Evolutionary conservation across 345 rosid species (phyloP), one percentile per base, ranked within the genome.

Genomic region (Balakata baccata): DNA sequence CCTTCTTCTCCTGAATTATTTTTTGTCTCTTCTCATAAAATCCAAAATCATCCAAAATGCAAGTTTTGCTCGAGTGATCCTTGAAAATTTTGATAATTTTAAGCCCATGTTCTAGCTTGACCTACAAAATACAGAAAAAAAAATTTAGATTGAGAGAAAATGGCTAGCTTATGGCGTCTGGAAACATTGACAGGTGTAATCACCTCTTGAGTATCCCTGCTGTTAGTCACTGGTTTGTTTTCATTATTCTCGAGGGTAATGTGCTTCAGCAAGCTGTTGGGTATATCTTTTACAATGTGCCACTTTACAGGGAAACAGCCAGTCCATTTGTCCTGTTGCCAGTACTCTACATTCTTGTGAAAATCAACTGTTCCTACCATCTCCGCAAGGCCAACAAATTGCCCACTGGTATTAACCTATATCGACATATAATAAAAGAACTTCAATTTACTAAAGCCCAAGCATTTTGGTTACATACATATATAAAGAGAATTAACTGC

Each of bases 251-350:
- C 97, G 0, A 94, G 91, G 43, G 88, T 92, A n/a, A 92, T 92
- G 77, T 90, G 97, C 81, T 87, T 92, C 89, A 94, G 81, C 66
- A 84, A 87, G 74, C 89, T 88, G 80, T 94, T 94, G 23, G 98
- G 97, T 17, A 94, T 87, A 83, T 94, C 98, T 82, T 94, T 94
- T 34, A 94, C 87, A 64, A 94, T 77, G 75, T 88, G 97, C 98
- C 98, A 94, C 87, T 88, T 92, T 47, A 94, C 86, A 9, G 92
- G 91, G 89, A 92, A 94, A 74, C 87, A 90, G 38, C 98, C 98
- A 68, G 91, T 92, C 98, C 98, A 94, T 84, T 94, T 94, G 81
- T 94, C 97, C 74, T 90, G 97, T 68, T 94, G 98, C 98, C 97
- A 94, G 71, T 87, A 90, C 66, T 94, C 95, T 20, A 88, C 86